Percentiles rank a stretch among this genome's conserved stretches.
Conservation (phyloP, 2,329 filamentous ascomycete species). For the Fusarium secorum region DNA sequence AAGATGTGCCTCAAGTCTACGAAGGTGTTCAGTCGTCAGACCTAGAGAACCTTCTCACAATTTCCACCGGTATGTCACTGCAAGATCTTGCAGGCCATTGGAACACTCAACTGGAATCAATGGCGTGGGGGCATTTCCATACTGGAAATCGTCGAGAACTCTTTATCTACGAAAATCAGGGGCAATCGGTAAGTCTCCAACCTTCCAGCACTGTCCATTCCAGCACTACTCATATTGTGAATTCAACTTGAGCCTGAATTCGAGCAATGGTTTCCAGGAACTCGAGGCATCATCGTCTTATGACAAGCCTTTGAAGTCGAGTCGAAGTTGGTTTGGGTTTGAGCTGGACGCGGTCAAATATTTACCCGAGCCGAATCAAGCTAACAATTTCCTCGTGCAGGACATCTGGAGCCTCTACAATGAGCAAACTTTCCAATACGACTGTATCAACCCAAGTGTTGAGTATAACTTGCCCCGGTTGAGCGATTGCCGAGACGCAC, state of each 20-base stretch:
- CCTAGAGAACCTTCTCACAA: background rate
- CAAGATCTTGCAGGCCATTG: background rate
- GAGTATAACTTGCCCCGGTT: background rate
- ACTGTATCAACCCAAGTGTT: background rate
- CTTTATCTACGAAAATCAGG: slow-evolving; percentile 7
- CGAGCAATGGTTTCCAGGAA: background rate
- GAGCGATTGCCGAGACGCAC: background rate
- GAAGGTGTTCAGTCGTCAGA: background rate
- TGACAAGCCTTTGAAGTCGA: background rate
- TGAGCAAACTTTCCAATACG: background rate
- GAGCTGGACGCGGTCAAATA: background rate
- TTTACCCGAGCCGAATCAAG: slow-evolving; percentile 17
- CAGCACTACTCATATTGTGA: background rate
- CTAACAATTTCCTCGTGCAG: slow-evolving; percentile 36
- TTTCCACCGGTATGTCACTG: background rate
- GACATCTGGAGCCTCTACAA: slow-evolving; percentile 17
- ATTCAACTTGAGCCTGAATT: background rate
- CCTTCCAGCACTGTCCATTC: background rate
- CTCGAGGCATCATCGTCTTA: background rate
- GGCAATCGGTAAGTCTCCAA: background rate
- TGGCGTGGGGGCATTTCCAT: background rate
- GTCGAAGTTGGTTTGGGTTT: background rate
- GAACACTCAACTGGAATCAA: background rate
- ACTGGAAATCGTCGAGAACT: background rate
- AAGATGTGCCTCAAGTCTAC: background rate